A percentile compares a stretch with the other conserved stretches of the same genome.
These are phyloP conservation scores for Amauroascus verrucosus DNA, from an alignment of 2,329 filamentous ascomycete species.

Conservation along the genomic window DNA sequence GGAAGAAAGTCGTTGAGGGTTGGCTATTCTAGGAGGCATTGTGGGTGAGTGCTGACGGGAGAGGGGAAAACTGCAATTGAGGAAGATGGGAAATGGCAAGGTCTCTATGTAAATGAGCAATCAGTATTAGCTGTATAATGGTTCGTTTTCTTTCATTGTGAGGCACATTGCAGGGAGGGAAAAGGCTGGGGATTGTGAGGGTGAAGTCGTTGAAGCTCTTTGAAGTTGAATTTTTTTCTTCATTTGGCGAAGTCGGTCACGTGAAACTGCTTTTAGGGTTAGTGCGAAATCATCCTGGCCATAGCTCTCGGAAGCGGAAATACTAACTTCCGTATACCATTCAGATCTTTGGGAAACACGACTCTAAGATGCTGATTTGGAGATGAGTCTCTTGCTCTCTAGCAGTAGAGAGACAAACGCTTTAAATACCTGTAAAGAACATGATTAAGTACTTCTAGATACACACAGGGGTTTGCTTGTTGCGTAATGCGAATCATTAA, in stretches of 20 bases:
- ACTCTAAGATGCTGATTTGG: too few species aligned
- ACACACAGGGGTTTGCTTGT: too few species aligned
- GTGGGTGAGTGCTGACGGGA: slow-evolving; percentile 15
- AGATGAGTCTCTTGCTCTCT: too few species aligned
- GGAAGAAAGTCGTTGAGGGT: slow-evolving; percentile 25
- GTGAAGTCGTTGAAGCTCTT: background rate
- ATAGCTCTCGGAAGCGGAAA: background rate
- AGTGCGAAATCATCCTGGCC: background rate
- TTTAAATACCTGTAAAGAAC: too few species aligned
- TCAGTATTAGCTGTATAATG: slow-evolving; percentile 2
- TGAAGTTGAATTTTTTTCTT: background rate
- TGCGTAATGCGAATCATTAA: too few species aligned
- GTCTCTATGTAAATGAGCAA: background rate
- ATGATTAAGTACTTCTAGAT: too few species aligned
- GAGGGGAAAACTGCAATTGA: slow-evolving; percentile 1
- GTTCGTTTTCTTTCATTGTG: background rate
- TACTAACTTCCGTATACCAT: background rate
- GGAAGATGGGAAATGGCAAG: background rate
- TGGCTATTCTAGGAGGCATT: slow-evolving; percentile 35
- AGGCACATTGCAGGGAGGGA: background rate
- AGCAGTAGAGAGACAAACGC: too few species aligned
- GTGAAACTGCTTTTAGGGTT: background rate
- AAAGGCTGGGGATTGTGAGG: background rate
- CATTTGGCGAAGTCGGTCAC: background rate
- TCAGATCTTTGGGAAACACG: background rate